Percentiles rank a stretch among this genome's conserved stretches.
These are phyloP conservation scores for Pistacia vera DNA, from an alignment of 345 rosid genomes.

Conservation along the genomic window DNA sequence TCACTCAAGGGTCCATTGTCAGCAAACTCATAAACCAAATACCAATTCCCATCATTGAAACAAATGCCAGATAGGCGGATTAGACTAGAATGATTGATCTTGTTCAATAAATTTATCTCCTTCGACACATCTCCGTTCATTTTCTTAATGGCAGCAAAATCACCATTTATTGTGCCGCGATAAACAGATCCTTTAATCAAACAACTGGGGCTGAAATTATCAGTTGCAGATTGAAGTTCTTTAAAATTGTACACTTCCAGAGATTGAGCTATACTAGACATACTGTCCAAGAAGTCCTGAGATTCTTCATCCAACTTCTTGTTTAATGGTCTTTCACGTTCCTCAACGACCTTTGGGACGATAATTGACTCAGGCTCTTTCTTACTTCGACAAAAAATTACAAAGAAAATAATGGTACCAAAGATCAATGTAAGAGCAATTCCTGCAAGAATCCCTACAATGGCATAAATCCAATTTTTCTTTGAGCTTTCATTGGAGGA, in stretches of 20 bases:
- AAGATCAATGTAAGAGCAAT: constrained; percentile 28
- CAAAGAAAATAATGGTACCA: constrained; percentile 36
- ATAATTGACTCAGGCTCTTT: constrained; percentile 22
- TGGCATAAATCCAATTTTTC: constrained; percentile 59
- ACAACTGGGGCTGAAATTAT: constrained; percentile 55
- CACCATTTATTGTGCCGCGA: constrained; percentile 63
- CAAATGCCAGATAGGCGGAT: constrained; percentile 76
- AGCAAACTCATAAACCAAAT: constrained; percentile 74
- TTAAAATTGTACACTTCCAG: constrained; percentile 58
- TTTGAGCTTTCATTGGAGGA: constrained; percentile 27
- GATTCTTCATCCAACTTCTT: constrained; percentile 45
- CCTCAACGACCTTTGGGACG: constrained; percentile 35
- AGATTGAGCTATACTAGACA: constrained; percentile 55
- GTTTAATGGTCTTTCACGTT: constrained; percentile 34
- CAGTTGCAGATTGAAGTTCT: constrained; percentile 66
- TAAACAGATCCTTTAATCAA: constrained; percentile 61
- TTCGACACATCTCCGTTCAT: constrained; percentile 65
- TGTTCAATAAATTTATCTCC: constrained; percentile 62
- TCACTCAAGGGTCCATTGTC: constrained; percentile 67
- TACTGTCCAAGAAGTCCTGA: constrained; percentile 38
- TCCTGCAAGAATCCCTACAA: constrained; percentile 56
- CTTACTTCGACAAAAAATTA: constrained; percentile 26
- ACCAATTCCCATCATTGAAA: constrained; percentile 65
- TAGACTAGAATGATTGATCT: constrained; percentile 70
- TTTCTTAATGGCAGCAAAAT: constrained; percentile 76